A percentile compares a stretch with the other conserved stretches of the same genome.
These are phyloP conservation scores for Diospyros lotus DNA, from an alignment of 148 eudicot genomes.

Conservation along the genomic window DNA sequence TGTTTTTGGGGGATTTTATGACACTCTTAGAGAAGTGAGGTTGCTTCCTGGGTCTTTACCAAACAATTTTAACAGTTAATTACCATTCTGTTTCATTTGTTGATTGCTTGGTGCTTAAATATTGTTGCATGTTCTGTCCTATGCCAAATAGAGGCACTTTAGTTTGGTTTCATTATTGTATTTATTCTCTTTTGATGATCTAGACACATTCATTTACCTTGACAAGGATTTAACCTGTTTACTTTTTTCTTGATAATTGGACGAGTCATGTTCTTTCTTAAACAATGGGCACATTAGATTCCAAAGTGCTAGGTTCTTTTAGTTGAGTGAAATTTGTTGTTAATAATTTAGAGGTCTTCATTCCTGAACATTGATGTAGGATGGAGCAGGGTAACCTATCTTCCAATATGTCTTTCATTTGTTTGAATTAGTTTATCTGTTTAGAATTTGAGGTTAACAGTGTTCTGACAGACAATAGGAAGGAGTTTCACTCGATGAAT, in stretches of 20 bases:
- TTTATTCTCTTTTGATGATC: not conserved
- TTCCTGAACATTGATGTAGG: not conserved
- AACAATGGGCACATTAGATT: not conserved
- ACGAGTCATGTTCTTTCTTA: not conserved
- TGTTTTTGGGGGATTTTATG: constrained; percentile 97
- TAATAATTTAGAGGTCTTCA: not conserved
- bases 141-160: not conserved
- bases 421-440: not conserved
- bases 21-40: constrained; percentile 99
- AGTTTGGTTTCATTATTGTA: not conserved
- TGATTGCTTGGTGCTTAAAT: constrained; percentile 1
- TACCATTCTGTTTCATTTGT: not conserved
- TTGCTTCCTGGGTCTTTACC: constrained; percentile 24
- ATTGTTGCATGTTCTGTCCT: constrained; percentile 10
- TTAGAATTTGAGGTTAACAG: not conserved
- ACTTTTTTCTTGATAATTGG: constrained; percentile 5
- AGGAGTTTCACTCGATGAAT: not conserved
- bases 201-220: not conserved
- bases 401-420: not conserved
- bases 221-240: not conserved
- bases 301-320: not conserved
- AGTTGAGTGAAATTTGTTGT: constrained; percentile 1
- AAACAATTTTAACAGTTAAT: not conserved
- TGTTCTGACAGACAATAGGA: not conserved
- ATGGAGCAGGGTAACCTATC: not conserved